Evolutionary conservation across 73 alveolate species (phyloP), one percentile per base, ranked within the genome.

Genomic region (Paramecium sonneborni): DNA sequence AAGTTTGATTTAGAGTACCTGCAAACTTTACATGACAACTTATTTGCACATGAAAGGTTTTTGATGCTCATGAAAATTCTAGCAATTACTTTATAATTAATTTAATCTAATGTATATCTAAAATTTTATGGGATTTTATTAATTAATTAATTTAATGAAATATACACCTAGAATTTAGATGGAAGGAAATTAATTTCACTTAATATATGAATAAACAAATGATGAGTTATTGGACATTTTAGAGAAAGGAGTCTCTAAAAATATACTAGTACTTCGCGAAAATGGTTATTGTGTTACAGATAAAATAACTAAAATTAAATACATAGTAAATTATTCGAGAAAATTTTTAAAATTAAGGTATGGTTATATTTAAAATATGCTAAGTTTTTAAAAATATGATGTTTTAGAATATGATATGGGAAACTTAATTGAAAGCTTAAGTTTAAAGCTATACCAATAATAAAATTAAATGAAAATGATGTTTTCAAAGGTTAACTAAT

Each of bases 1-100:
- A 26, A 62, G 12, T 1, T 62, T 62, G 30, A 32, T 62, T 62
- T 62, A 62, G 84, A 26, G 84, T 32, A 62, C 84, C 84, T 62
- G 84, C 84, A 62, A 62, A 62, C 84, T 62, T 48, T 62, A 26
- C 84, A 62, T 62, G 84, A 62, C 24, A 32, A 62, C 84, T 3
- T 11, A 62, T 1, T n/a, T 32, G 84, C 21, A 62, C 84, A 62
- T 62, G 84, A 62, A 62, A 62, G 84, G 84, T 62, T 11, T 62
- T 11, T 21, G 84, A 21, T 32, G 1, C 84, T 26, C 84, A 62
- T 62, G 26, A 14, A 21, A 11, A 1, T 11, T 62, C 6, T 23
- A 26, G 39, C 12, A n/a, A 62, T 26, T 15, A 62, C 20, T 30
- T 32, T 62, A 32, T 32, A 62, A 58, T 62, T 14, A 62, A 62